Conservation (phyloP, 108 stramenopile genomes). For the Craspedostauros australis region DNA sequence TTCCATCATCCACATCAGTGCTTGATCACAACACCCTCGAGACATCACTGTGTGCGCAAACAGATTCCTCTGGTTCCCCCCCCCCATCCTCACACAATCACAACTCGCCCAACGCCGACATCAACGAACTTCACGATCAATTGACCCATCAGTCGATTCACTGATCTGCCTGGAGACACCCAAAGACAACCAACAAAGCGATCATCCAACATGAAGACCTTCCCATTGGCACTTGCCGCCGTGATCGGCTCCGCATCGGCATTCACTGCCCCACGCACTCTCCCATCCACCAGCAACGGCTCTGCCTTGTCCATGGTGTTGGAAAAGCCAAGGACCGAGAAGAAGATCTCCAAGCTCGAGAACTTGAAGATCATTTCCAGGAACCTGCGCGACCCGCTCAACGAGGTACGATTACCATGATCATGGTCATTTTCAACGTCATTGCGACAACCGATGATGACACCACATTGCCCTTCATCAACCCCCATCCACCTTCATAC, state of each 20-base stretch:
- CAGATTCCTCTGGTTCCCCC: too few relatives aligned
- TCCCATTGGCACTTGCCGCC: not conserved
- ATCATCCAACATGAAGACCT: too few relatives aligned
- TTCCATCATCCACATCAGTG: too few relatives aligned
- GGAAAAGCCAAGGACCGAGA: slow-evolving; percentile 51
- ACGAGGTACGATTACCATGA: slow-evolving; percentile 34
- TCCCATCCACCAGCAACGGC: not conserved
- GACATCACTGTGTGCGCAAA: too few relatives aligned
- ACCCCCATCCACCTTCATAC: too few relatives aligned
- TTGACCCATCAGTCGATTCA: too few relatives aligned
- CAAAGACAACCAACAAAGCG: too few relatives aligned
- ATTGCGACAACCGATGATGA: not conserved
- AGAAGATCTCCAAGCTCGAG: slow-evolving; percentile 77
- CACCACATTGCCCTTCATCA: not conserved
- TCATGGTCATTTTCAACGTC: not conserved
- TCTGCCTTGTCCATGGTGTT: slow-evolving; percentile 52
- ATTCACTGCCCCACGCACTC: not conserved
- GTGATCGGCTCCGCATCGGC: not conserved
- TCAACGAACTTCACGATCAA: too few relatives aligned
- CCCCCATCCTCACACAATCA: too few relatives aligned
- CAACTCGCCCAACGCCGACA: too few relatives aligned
- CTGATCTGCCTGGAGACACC: too few relatives aligned
- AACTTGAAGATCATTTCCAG: slow-evolving; percentile 56
- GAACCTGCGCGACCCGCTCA: slow-evolving; percentile 66
- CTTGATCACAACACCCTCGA: too few relatives aligned